These are phyloP conservation scores for Pisolithus sp. DNA, from an alignment of 768 basidiomycete genomes.

Conservation along the genomic window DNA sequence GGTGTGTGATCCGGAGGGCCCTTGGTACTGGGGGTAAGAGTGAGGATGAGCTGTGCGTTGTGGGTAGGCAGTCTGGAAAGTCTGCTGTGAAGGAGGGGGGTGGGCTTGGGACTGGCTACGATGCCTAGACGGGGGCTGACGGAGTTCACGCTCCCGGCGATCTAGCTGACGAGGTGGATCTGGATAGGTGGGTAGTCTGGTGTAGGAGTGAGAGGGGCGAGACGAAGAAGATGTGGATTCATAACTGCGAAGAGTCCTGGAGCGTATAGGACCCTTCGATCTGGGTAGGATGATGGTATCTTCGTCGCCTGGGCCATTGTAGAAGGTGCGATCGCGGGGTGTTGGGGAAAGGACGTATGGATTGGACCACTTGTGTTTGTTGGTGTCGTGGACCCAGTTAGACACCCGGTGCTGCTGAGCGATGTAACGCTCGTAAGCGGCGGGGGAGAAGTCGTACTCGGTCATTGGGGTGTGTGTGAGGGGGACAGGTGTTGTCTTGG, in stretches of 20 bases:
- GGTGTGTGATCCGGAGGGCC: conserved; percentile 7
- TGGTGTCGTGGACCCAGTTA: conserved; percentile 44
- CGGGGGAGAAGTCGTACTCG: conserved; percentile 57
- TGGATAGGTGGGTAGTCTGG: conserved; percentile 13
- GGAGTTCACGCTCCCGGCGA: conserved; percentile 11
- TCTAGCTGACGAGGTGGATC: conserved; percentile 11
- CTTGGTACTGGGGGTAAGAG: conserved; percentile 12
- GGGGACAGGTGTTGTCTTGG: not conserved
- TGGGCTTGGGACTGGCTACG: conserved; percentile 23
- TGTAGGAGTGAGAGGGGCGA: conserved; percentile 18
- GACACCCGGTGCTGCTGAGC: conserved; percentile 43
- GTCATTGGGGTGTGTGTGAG: conserved; percentile 34
- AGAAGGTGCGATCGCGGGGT: conserved; percentile 26
- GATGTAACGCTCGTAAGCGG: conserved; percentile 41
- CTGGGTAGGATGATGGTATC: not conserved
- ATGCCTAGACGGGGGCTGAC: conserved; percentile 8
- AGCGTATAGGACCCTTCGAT: conserved; percentile 1
- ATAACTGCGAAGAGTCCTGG: not conserved
- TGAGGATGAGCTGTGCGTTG: conserved; percentile 6
- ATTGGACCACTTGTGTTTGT: conserved; percentile 18
- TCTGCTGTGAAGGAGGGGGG: conserved; percentile 10
- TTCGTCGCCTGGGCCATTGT: conserved; percentile 8
- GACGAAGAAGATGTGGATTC: conserved; percentile 19
- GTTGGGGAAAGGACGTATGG: conserved; percentile 26
- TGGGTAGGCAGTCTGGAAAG: conserved; percentile 14